These are phyloP conservation scores for Extremus antarcticus DNA, from an alignment of 495 filamentous ascomycete species.

Conservation along the genomic window DNA sequence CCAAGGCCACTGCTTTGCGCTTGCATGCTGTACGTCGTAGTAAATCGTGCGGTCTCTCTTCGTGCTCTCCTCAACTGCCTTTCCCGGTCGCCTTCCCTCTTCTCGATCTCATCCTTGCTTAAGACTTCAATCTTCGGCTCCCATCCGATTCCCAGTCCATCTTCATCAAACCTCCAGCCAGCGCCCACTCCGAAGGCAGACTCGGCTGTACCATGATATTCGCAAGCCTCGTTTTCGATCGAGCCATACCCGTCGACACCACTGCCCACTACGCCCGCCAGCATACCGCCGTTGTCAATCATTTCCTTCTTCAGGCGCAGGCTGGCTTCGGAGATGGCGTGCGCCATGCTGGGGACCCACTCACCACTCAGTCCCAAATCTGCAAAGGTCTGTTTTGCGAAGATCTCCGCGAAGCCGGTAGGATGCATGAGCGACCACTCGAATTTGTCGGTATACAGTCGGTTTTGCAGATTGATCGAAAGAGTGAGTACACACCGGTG, in stretches of 20 bases:
- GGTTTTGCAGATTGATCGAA: constrained; percentile 84
- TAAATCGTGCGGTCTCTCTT: constrained; percentile 86
- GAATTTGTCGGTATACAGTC: constrained; percentile 92
- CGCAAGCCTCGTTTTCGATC: constrained; percentile 80
- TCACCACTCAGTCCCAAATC: constrained; percentile 83
- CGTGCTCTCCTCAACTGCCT: constrained; percentile 76
- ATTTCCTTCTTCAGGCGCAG: constrained; percentile 91
- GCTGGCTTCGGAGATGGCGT: constrained; percentile 94
- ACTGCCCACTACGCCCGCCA: constrained; percentile 40
- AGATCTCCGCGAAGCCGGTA: constrained; percentile 79
- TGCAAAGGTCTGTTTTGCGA: constrained; percentile 83
- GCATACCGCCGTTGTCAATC: constrained; percentile 73
- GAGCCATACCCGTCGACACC: constrained; percentile 52
- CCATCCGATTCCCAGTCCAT: constrained; percentile 84
- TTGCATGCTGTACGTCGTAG: constrained; percentile 68
- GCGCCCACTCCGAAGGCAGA: constrained; percentile 46
- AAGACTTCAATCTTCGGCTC: constrained; percentile 84
- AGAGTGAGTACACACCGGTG: constrained; percentile 85
- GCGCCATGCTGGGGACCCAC: constrained; percentile 88
- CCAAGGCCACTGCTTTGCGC: constrained; percentile 20
- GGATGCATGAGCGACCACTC: constrained; percentile 96
- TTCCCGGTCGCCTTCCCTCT: constrained; percentile 89
- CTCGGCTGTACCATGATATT: constrained; percentile 27
- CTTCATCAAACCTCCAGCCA: constrained; percentile 90
- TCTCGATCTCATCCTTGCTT: constrained; percentile 94